phyloP scores from a whole-genome alignment of 164 flowering plant genomes.

The Vitis riparia region DNA sequence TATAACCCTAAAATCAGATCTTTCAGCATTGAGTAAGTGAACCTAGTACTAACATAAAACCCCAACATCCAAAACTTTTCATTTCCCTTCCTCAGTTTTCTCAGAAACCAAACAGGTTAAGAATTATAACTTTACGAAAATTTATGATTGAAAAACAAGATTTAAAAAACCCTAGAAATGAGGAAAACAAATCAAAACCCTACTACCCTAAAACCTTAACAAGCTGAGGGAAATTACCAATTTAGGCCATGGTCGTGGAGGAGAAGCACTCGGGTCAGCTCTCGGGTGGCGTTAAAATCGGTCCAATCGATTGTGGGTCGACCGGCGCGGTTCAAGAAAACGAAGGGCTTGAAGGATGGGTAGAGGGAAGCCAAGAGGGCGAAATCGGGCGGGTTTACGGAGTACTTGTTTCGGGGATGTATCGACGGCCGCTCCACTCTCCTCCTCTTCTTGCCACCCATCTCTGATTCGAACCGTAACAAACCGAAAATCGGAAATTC shows the following conservation, averaged over 20 bases:
- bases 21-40: too few relatives aligned
- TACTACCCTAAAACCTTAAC: background rate
- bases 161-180: too few relatives aligned
- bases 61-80: background rate
- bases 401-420: conserved; percentile 81
- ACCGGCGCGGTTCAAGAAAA: conserved; percentile 60
- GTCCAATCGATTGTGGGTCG: conserved; percentile 89
- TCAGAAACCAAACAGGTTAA: background rate
- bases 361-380: conserved; percentile 67
- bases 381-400: conserved; percentile 83
- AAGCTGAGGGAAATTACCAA: conserved; percentile 44
- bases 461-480: conserved; percentile 3
- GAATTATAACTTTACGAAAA: too few relatives aligned
- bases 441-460: conserved; percentile 58
- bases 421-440: conserved; percentile 39
- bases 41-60: too few relatives aligned
- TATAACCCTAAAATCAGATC: too few relatives aligned
- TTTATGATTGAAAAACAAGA: too few relatives aligned
- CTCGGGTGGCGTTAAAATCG: conserved; percentile 91
- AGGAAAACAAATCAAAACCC: too few relatives aligned
- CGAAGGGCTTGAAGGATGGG: conserved; percentile 69
- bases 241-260: conserved; percentile 72
- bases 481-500: too few relatives aligned
- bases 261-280: conserved; percentile 81
- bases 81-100: background rate